phyloP scores from a whole-genome alignment of 2,329 filamentous ascomycete species.

The Blumeria hordei region DNA sequence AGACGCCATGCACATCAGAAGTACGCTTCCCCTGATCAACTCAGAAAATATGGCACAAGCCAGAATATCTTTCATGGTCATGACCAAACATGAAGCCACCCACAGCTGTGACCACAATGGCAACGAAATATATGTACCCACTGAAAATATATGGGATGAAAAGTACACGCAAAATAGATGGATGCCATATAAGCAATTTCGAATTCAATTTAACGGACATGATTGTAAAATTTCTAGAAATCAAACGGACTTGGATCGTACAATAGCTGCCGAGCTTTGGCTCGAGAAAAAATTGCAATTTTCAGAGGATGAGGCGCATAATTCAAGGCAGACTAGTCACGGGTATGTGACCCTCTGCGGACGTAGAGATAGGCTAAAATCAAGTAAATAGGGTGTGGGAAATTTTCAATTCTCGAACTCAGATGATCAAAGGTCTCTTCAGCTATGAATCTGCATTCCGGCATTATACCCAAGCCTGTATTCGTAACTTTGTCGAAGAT shows the following conservation, averaged over 20 bases:
- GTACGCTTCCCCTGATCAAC: slow-evolving; percentile 24
- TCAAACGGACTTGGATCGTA: slow-evolving; percentile 3
- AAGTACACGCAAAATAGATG: slow-evolving; percentile 21
- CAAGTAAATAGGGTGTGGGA: slow-evolving; percentile 23
- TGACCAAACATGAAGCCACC: slow-evolving; percentile 12
- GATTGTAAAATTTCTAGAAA: slow-evolving; percentile 12
- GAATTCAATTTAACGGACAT: slow-evolving; percentile 15
- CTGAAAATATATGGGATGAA: slow-evolving; percentile 23
- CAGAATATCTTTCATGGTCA: slow-evolving; percentile 14
- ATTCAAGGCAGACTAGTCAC: slow-evolving; percentile 20
- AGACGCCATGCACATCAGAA: slow-evolving; percentile 45
- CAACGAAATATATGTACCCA: slow-evolving; percentile 7
- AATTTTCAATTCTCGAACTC: slow-evolving; percentile 42
- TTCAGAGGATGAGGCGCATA: slow-evolving; percentile 32
- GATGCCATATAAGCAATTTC: slow-evolving; percentile 24
- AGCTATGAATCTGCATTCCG: slow-evolving; percentile 40
- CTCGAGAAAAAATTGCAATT: slow-evolving; percentile 38
- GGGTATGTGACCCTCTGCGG: slow-evolving; percentile 22
- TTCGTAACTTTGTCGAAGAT: slow-evolving; percentile 36
- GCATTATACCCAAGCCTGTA: slow-evolving; percentile 32
- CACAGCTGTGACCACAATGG: slow-evolving; percentile 8
- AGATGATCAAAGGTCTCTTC: slow-evolving; percentile 49
- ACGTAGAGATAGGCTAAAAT: slow-evolving; percentile 1
- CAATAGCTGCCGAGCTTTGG: slow-evolving; percentile 24
- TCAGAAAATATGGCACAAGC: slow-evolving; percentile 7